Evolutionary conservation across 441 rosid species (phyloP).

Genomic region (Kokia cookei): DNA sequence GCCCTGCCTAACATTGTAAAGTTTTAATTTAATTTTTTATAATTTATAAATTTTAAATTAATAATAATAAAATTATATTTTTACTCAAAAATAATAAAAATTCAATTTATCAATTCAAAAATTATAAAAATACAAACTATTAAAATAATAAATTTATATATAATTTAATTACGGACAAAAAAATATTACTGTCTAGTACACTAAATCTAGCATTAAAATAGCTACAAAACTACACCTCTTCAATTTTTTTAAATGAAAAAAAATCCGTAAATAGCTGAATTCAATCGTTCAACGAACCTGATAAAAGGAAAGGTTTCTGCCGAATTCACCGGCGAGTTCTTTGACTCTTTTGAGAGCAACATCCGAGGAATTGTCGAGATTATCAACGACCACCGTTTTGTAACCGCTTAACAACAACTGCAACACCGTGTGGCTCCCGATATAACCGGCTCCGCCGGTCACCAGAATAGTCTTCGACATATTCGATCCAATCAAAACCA

Average conservation of each 20-base stretch:
- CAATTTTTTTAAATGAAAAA: neutral
- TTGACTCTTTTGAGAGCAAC: conserved; percentile 50
- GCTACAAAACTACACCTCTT: neutral
- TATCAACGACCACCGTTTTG: conserved; percentile 65
- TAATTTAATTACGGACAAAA: too few relatives aligned
- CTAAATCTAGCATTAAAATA: neutral
- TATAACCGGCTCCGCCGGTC: conserved; percentile 96
- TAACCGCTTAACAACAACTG: conserved; percentile 69
- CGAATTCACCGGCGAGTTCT: conserved; percentile 56
- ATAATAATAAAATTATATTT: fast-evolving
- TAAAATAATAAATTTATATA: too few relatives aligned
- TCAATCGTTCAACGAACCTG: conserved; percentile 34
- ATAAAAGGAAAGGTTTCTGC: conserved; percentile 46
- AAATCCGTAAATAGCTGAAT: neutral
- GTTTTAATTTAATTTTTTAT: too few relatives aligned
- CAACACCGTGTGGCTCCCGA: conserved; percentile 89
- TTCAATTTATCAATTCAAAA: too few relatives aligned
- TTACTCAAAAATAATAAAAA: too few relatives aligned
- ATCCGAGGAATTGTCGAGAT: conserved; percentile 67
- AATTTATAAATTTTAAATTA: too few relatives aligned
- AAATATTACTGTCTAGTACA: too few relatives aligned
- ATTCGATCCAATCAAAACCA: neutral
- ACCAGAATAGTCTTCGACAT: conserved; percentile 59
- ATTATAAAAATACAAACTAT: too few relatives aligned
- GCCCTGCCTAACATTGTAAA: too few relatives aligned